These are phyloP conservation scores for Microcera coccophila DNA, from an alignment of 2,329 filamentous ascomycete genomes.

Conservation along the genomic window DNA sequence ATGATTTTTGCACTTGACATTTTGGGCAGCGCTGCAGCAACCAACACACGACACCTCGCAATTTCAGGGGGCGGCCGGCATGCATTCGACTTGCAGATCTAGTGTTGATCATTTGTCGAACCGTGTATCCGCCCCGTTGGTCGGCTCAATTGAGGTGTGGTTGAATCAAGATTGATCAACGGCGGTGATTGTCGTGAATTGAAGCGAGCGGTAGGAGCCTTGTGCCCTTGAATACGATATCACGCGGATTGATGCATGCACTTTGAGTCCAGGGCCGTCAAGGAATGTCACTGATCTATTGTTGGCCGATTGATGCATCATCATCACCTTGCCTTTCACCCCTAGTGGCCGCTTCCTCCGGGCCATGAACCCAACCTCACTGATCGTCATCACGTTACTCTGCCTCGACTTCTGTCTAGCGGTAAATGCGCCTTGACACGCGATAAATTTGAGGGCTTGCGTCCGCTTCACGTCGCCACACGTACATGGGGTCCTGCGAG, in stretches of 20 bases:
- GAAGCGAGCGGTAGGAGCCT: neutral
- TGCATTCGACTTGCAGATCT: slow-evolving; percentile 19
- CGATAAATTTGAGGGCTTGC: slow-evolving; percentile 14
- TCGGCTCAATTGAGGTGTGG: slow-evolving; percentile 17
- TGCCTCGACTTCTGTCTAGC: slow-evolving; percentile 13
- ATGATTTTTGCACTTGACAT: neutral
- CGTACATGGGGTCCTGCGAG: slow-evolving; percentile 28
- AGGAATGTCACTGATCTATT: slow-evolving; percentile 9
- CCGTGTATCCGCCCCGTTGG: slow-evolving; percentile 6
- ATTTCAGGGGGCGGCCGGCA: slow-evolving; percentile 11
- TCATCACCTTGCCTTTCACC: slow-evolving; percentile 18
- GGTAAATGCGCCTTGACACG: slow-evolving; percentile 20
- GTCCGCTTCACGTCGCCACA: slow-evolving; percentile 22
- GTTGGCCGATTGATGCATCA: slow-evolving; percentile 20
- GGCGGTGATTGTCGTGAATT: neutral
- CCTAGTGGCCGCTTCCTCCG: slow-evolving; percentile 16
- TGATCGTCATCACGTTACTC: slow-evolving; percentile 5
- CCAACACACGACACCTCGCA: slow-evolving; percentile 9
- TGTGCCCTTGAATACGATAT: neutral
- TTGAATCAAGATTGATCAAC: slow-evolving; percentile 8
- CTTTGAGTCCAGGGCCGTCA: slow-evolving; percentile 12
- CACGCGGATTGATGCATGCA: neutral
- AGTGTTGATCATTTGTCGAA: slow-evolving; percentile 14
- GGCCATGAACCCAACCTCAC: slow-evolving; percentile 22
- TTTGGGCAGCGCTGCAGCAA: slow-evolving; percentile 2